Evolutionary conservation across 768 basidiomycete genomes (phyloP).

Genomic region (Boletus eberwhitei): DNA sequence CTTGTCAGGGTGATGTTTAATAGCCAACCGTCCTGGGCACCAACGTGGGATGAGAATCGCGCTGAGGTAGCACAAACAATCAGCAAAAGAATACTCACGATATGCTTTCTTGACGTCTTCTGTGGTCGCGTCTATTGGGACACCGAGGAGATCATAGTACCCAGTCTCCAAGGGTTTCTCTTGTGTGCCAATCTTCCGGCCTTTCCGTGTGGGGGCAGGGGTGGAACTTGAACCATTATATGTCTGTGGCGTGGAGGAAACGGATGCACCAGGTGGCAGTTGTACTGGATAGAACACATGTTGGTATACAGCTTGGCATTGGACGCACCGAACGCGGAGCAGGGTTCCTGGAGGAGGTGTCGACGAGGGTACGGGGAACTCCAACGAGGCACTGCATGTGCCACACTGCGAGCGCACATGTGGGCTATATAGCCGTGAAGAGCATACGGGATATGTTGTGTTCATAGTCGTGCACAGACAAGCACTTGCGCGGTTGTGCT

Average conservation of each 20-base stretch:
- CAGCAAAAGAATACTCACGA: conserved; percentile 40
- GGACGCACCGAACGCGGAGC: conserved; percentile 67
- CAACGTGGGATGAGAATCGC: background rate
- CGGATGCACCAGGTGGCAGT: conserved; percentile 34
- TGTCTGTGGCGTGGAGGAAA: conserved; percentile 13
- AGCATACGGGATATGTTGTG: conserved; percentile 46
- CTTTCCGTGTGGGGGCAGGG: conserved; percentile 36
- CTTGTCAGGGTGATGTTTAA: conserved; percentile 92
- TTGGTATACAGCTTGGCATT: conserved; percentile 55
- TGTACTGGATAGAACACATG: conserved; percentile 71
- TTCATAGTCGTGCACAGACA: conserved; percentile 39
- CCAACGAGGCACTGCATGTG: conserved; percentile 51
- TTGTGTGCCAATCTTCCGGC: conserved; percentile 84
- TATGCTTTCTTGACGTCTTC: conserved; percentile 94
- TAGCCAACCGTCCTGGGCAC: conserved; percentile 67
- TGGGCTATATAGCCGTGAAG: conserved; percentile 63
- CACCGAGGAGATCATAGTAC: conserved; percentile 86
- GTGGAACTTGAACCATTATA: conserved; percentile 20
- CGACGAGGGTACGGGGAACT: conserved; percentile 66
- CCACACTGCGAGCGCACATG: conserved; percentile 65
- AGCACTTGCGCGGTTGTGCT: background rate
- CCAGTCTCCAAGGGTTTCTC: conserved; percentile 83
- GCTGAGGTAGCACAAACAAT: too few species aligned
- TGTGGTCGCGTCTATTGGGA: conserved; percentile 67
- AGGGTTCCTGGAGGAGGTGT: conserved; percentile 53